Percentiles rank a stretch among this genome's conserved stretches.
Conservation (phyloP, 129 eudicot genomes). For the Gnaphalium uliginosum region DNA sequence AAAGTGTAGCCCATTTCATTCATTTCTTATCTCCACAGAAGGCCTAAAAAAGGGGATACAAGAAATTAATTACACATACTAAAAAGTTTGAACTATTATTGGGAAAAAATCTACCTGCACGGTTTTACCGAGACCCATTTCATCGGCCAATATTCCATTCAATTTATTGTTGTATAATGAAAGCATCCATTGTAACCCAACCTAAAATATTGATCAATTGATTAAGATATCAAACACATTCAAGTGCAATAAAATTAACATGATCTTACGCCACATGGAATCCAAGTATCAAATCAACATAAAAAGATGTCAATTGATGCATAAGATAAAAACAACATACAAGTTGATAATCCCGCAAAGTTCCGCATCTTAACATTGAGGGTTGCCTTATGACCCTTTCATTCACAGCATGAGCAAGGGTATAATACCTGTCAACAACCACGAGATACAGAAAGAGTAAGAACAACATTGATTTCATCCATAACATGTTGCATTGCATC, state of each 20-base stretch:
- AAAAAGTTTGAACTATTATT: not conserved
- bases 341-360: conserved; percentile 95
- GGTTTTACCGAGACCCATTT: conserved; percentile 99
- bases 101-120: conserved; percentile 65
- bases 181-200: conserved; percentile 99
- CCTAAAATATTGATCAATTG: conserved; percentile 46
- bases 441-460: conserved; percentile 11
- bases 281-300: not conserved
- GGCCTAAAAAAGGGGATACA: not conserved
- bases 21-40: not conserved
- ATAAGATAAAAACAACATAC: conserved; percentile 49
- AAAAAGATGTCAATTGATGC: not conserved
- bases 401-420: conserved; percentile 97
- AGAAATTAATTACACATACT: not conserved
- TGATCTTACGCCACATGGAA: conserved; percentile 7
- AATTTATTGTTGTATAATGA: conserved; percentile 92
- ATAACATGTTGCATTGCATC: not conserved
- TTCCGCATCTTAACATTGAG: conserved; percentile 90
- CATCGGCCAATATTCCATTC: conserved; percentile 97
- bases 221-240: not conserved
- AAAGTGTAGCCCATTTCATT: not conserved
- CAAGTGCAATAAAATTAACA: conserved; percentile 12
- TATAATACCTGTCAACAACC: conserved; percentile 68
- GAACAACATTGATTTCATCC: not conserved
- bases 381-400: conserved; percentile 93